phyloP scores from a whole-genome alignment of 2,329 filamentous ascomycete genomes.

The Aspergillus ustus region DNA sequence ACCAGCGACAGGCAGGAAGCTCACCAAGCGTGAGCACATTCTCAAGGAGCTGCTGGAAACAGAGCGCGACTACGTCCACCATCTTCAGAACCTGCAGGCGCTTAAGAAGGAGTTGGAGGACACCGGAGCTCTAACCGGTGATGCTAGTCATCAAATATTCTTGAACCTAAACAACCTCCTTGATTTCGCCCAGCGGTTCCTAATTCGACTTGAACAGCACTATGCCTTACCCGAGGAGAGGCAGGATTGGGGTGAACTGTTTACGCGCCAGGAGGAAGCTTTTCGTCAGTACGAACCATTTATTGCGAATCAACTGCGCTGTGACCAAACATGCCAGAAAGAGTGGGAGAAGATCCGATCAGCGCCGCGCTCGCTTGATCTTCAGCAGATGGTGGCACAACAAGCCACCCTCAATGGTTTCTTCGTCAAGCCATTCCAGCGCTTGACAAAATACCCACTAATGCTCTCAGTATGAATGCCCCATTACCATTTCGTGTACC shows the following conservation, averaged over 20 bases:
- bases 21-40: slow-evolving; percentile 81
- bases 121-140: slow-evolving; percentile 83
- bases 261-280: slow-evolving; percentile 79
- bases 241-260: slow-evolving; percentile 96
- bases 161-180: slow-evolving; percentile 93
- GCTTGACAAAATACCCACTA: slow-evolving; percentile 91
- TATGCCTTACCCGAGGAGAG: slow-evolving; percentile 76
- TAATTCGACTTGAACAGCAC: slow-evolving; percentile 94
- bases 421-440: slow-evolving; percentile 93
- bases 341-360: slow-evolving; percentile 85
- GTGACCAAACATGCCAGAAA: slow-evolving; percentile 79
- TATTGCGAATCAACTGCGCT: slow-evolving; percentile 93
- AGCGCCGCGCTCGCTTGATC: slow-evolving; percentile 67
- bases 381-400: slow-evolving; percentile 78
- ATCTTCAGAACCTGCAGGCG: slow-evolving; percentile 90
- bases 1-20: slow-evolving; percentile 55
- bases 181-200: slow-evolving; percentile 91
- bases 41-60: slow-evolving; percentile 91
- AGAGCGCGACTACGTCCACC: slow-evolving; percentile 96
- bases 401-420: slow-evolving; percentile 90
- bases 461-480: slow-evolving; percentile 71
- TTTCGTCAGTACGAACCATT: slow-evolving; percentile 97
- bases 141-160: slow-evolving; percentile 92
- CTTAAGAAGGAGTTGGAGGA: slow-evolving; percentile 90
- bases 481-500: not conserved